Percentiles rank a stretch among this genome's conserved stretches.
Evolutionary conservation across 805 yeast species (phyloP).

Genomic region (Yarrowia keelungensis): DNA sequence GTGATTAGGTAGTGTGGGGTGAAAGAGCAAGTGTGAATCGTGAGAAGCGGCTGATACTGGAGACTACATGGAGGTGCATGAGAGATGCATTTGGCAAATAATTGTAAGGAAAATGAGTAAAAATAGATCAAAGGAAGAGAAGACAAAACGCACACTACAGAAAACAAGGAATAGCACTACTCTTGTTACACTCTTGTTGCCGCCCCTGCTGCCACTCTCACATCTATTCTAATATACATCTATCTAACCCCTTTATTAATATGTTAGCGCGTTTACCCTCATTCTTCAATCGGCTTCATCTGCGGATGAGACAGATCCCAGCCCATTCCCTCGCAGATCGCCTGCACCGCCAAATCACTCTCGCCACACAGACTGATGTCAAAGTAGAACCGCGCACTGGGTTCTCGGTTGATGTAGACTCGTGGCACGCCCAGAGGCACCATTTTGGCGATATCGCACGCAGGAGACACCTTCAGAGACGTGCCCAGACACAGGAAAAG

Average conservation of each 20-base stretch:
- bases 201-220: neutral
- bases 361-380: conserved; percentile 78
- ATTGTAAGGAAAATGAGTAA: too few species aligned
- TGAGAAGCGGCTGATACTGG: too few species aligned
- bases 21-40: too few species aligned
- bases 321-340: conserved; percentile 61
- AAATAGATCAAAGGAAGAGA: too few species aligned
- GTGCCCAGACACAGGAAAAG: conserved; percentile 86
- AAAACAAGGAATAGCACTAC: too few species aligned
- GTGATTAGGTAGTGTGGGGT: neutral
- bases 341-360: conserved; percentile 82
- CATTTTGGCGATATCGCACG: conserved; percentile 81
- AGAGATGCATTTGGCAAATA: neutral
- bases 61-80: conserved; percentile 3
- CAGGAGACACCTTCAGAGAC: conserved; percentile 90
- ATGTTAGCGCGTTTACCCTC: neutral
- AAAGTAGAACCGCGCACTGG: conserved; percentile 76
- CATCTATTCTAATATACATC: conserved; percentile 29
- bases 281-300: conserved; percentile 47
- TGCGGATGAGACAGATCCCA: conserved; percentile 69
- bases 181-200: neutral
- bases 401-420: conserved; percentile 77
- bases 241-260: conserved; percentile 8
- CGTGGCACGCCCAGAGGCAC: conserved; percentile 80
- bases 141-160: too few species aligned